Base-by-base conservation (phyloP, 805 yeast genomes). In the Monosporozyma siamensis region DNA sequence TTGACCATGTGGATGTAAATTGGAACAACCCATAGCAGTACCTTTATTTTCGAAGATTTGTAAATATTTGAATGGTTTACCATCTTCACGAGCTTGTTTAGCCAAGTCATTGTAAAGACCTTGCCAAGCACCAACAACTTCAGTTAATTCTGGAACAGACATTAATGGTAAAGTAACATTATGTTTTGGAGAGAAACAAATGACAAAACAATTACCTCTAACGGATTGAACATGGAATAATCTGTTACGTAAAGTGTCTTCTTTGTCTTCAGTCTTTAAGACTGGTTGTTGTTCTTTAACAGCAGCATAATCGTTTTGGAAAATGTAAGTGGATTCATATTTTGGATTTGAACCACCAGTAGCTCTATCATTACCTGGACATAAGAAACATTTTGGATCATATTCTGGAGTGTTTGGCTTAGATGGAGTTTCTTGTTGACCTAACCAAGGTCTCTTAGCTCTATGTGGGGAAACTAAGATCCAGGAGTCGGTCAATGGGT, bases 1-100 rank as follows among this genome's bases (percentile, higher is more conserved):
- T 63, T 82, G 90, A 22, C 89, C 86, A 55, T 82, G 90, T 6
- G 89, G 88, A 61, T 82, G 90, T 2, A 86, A 82, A 55, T 82
- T 82, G 3, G 87, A 80, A 55, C 89, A 82, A 31, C 89, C 89
- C 89, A 82, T 82, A 5, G 84, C 82, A 34, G 78, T 67, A 24
- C 89, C 89, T 60, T 82, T 82, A 58, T 82, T 82, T 58, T 82
- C 90, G 56, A 82, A 82, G 30, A 82, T 78, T 63, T 81, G 88
- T 46, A 81, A 61, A 60, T 82, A 80, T 48, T 69, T 69, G 55
- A 57, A 74, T 24, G 82, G 76, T 25, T 60, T 63, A 3, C 63
- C 59, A n/a, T 61, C 59, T 14, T 53, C 51, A 6, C 52, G 49
- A 5, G 63, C 63, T 47, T 71, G 70, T 11, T 48, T 48, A 32